Evolutionary conservation across 139 green algal species (phyloP), one percentile per base, ranked within the genome.

Genomic region (Tetradesmus obliquus): DNA sequence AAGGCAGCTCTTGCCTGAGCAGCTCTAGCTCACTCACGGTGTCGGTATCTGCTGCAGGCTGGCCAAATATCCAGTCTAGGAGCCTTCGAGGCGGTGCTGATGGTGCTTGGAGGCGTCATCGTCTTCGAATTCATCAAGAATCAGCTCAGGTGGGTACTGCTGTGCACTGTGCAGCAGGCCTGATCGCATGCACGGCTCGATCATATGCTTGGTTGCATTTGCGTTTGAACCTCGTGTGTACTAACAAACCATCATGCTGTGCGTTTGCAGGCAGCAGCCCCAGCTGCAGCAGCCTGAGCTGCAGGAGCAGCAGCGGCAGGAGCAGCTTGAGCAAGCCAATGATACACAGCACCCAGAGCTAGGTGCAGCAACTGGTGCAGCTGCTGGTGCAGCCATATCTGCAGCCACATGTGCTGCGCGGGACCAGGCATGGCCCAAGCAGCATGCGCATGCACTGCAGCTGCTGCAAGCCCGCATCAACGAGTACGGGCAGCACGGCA

Each of bases 371-470:
- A 51, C 32, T 60, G 13, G 22, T 86, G 81, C 86, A 95, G 22
- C 94, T 95, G 17, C 93, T 95, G 76, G 58, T 82, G n/a, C 76
- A 82, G n/a, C 76, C 5, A 19, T 19, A 76, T 19, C 66, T 82
- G n/a, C 76, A 82, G n/a, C 76, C 5, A 19, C 66, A 76, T 19
- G 5, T 24, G 17, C 66, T 76, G 66, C 5, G 66, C 66, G n/a
- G 3, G 66, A 24, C 66, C 66, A 76, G 66, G 5, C 66, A 24
- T 76, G 66, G 66, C 66, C 66, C 15, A 76, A 76, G 66, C 17
- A 76, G 66, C 66, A 19, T 24, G n/a, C 1, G 3, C 4, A 76
- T 24, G 66, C 66, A 7, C n/a, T 76, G 5, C 17, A 76, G 66
- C 66, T 76, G 66, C 66, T 76, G 66, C 66, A 76, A 13, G 13